phyloP scores from a whole-genome alignment of 1,139 yeast species.

The Diutina neorugosa region DNA sequence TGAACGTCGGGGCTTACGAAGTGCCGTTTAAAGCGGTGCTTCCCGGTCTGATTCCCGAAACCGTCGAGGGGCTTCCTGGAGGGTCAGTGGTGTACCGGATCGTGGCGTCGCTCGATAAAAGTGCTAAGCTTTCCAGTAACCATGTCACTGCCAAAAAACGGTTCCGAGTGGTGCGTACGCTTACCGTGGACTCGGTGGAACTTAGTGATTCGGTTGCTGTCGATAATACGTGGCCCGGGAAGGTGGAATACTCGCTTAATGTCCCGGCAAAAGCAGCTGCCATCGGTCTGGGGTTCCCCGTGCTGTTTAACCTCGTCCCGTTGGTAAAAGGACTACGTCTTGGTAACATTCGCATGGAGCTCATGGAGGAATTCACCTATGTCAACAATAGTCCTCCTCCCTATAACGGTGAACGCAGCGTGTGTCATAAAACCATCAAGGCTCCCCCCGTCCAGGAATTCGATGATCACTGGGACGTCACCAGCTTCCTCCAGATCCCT shows the following conservation, averaged over 20 bases:
- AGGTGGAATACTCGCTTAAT: slow-evolving; percentile 80
- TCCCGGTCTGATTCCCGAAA: slow-evolving; percentile 80
- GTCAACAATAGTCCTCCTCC: slow-evolving; percentile 46
- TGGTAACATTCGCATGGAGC: slow-evolving; percentile 55
- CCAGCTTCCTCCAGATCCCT: slow-evolving; percentile 51
- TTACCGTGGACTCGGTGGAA: slow-evolving; percentile 81
- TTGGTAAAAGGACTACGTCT: slow-evolving; percentile 66
- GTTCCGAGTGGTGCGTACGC: slow-evolving; percentile 74
- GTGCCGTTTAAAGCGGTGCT: slow-evolving; percentile 78
- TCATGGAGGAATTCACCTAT: slow-evolving; percentile 58
- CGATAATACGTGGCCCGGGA: slow-evolving; percentile 92
- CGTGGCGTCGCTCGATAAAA: slow-evolving; percentile 74
- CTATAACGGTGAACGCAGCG: slow-evolving; percentile 46
- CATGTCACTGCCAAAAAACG: slow-evolving; percentile 58
- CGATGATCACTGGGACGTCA: slow-evolving; percentile 73
- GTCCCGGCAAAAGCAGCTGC: slow-evolving; percentile 87
- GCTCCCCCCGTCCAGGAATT: slow-evolving; percentile 26
- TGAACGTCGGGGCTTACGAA: slow-evolving; percentile 74
- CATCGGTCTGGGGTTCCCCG: slow-evolving; percentile 67
- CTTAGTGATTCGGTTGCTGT: slow-evolving; percentile 87
- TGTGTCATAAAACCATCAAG: slow-evolving; percentile 26
- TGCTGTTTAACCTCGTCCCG: slow-evolving; percentile 66
- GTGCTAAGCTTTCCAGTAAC: slow-evolving; percentile 40
- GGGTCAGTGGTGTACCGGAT: slow-evolving; percentile 69
- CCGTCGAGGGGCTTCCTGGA: slow-evolving; percentile 84